These are phyloP conservation scores for Rhizomucor pusillus DNA, from an alignment of 371 early-diverging fungal genomes.

Conservation along the genomic window DNA sequence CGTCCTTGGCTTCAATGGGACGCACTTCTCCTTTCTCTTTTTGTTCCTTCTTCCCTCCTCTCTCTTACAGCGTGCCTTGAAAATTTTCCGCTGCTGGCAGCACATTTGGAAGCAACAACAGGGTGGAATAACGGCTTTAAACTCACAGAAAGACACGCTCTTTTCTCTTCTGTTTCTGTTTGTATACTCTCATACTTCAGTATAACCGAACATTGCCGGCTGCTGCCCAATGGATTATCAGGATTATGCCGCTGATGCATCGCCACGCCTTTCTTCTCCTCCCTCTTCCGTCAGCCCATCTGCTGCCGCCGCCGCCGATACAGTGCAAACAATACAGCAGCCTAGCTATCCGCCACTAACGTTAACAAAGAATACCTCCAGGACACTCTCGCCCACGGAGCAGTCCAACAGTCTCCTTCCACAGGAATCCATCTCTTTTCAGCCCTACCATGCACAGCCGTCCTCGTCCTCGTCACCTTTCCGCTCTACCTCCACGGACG, in stretches of 20 bases:
- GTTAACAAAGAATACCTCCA: background rate
- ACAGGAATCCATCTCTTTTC: background rate
- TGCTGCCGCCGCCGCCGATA: slow-evolving; percentile 3
- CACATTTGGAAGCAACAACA: no score
- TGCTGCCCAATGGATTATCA: slow-evolving; percentile 11
- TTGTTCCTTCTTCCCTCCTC: background rate
- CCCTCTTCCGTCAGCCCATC: slow-evolving; percentile 6
- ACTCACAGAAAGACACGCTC: slow-evolving; percentile 1
- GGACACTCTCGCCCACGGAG: background rate
- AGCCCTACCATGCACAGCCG: no score
- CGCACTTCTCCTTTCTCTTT: background rate
- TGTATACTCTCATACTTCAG: slow-evolving; percentile 5
- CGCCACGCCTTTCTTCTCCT: slow-evolving; percentile 6
- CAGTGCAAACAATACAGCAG: background rate
- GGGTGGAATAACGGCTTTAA: background rate
- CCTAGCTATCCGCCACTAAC: background rate
- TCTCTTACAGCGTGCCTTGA: background rate
- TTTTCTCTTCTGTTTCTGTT: slow-evolving; percentile 5
- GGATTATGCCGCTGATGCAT: slow-evolving; percentile 12
- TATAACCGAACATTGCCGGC: slow-evolving; percentile 10
- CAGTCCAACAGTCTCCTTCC: slow-evolving; percentile 1
- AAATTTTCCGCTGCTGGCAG: no score
- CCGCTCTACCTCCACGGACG: no score
- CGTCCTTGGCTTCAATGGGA: background rate
- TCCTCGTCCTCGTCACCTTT: no score